Conservation (phyloP, 805 yeast genomes). For the Monosporozyma unispora region DNA sequence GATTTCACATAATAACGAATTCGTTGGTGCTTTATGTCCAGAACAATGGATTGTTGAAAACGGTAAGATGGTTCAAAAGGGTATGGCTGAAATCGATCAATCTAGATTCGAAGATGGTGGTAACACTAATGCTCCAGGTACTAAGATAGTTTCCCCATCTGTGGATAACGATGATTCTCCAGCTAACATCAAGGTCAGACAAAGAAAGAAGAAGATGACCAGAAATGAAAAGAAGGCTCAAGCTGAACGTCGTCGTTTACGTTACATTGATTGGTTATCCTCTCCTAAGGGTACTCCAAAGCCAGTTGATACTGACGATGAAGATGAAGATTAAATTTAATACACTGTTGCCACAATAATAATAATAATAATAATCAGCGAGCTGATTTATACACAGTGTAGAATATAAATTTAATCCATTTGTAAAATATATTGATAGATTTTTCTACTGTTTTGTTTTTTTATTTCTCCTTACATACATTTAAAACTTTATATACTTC, state of each 20-base stretch:
- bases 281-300: slow-evolving; percentile 98
- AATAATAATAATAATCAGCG: background rate
- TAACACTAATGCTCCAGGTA: slow-evolving; percentile 39
- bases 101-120: slow-evolving; percentile 78
- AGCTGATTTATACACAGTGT: background rate
- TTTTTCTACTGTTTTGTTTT: background rate
- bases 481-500: background rate
- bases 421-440: slow-evolving; percentile 1
- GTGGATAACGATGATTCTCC: slow-evolving; percentile 78
- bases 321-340: slow-evolving; percentile 29
- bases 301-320: slow-evolving; percentile 90
- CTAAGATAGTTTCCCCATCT: slow-evolving; percentile 36
- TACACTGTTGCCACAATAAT: background rate
- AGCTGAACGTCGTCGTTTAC: slow-evolving; percentile 86
- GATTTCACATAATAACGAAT: slow-evolving; percentile 96
- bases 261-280: slow-evolving; percentile 89
- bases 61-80: slow-evolving; percentile 80
- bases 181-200: slow-evolving; percentile 87
- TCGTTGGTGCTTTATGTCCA: slow-evolving; percentile 94
- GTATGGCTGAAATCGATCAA: slow-evolving; percentile 64
- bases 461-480: background rate
- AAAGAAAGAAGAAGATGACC: slow-evolving; percentile 93
- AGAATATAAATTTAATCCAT: background rate
- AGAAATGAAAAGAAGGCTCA: slow-evolving; percentile 90
- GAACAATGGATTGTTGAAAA: slow-evolving; percentile 97